Conservation (phyloP, 805 yeast genomes). For the Metschnikowia matae region DNA sequence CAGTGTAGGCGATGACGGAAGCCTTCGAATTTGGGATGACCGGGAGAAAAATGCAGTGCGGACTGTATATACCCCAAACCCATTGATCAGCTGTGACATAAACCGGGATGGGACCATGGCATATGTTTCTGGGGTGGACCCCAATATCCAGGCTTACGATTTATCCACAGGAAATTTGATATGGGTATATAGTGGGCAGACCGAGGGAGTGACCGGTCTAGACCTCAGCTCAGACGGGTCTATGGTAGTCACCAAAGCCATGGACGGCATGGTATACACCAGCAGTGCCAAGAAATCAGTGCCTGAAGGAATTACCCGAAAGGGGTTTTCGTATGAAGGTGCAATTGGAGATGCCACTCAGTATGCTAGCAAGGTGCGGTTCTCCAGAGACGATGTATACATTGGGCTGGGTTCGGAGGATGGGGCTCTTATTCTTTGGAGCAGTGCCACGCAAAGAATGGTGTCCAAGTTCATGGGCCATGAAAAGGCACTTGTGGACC, state of each 20-base stretch:
- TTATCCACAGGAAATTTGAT: conserved; percentile 39
- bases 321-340: conserved; percentile 53
- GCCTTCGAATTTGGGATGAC: conserved; percentile 59
- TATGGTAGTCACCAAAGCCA: conserved; percentile 46
- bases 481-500: conserved; percentile 55
- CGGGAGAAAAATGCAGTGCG: conserved; percentile 45
- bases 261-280: conserved; percentile 54
- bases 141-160: conserved; percentile 58
- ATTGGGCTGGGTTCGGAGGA: conserved; percentile 62
- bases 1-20: conserved; percentile 68
- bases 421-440: conserved; percentile 57
- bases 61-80: conserved; percentile 47
- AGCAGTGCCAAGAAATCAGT: conserved; percentile 50
- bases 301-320: conserved; percentile 36
- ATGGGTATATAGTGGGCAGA: conserved; percentile 44
- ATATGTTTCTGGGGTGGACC: conserved; percentile 67
- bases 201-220: conserved; percentile 56
- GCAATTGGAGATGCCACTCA: conserved; percentile 52
- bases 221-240: conserved; percentile 46
- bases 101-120: conserved; percentile 39
- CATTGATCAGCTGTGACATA: conserved; percentile 47
- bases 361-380: conserved; percentile 45
- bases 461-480: conserved; percentile 56
- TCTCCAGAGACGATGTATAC: conserved; percentile 39
- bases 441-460: conserved; percentile 46